Evolutionary conservation across 1,139 yeast species (phyloP), one percentile per base, ranked within the genome.

Genomic region (Geotrichum phurueaensis): DNA sequence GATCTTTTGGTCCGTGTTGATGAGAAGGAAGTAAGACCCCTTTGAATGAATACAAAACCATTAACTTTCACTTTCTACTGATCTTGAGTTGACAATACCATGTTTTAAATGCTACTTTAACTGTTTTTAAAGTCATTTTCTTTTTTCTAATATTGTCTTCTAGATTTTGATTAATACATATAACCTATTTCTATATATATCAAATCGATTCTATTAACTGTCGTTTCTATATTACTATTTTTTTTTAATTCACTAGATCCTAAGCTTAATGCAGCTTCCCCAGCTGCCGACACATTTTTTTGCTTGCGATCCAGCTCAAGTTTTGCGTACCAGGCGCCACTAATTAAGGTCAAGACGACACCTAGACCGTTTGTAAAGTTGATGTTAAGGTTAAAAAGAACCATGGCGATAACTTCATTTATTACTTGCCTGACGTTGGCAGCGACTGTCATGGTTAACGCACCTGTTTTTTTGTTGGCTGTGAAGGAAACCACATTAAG

Each of bases 21-120:
- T 72, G 76, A 74, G 70, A 69, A 71, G 75, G 76, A 67, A 63
- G 68, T 74, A 72, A 73, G 76, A 73, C 76, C 75, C 76, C 76
- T 73, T 65, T 60, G 57, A 53, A 68, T 71, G 73, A 71, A 69
- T 71, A 69, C 73, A 71, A 67, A 67, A 65, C 73, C 71, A 69
- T 64, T 45, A 18, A 29, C 63, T 63, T 51, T 61, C 64, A 62
- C 64, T 62, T 60, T 59, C 62, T 50, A 2, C 60, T 58, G 60
- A 58, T 33, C 25, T 25, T 13, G 6, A 15, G 45, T 39, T 39
- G 45, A 39, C 20, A 39, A 39, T 18, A 15, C 6, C 20, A 39
- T 33, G 39, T 39, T 25, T 27, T 50, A 25, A 2, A 5, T n/a
- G 22, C 2, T 3, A 12, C 3, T 18, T n/a, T 13, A 5, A 5